These are phyloP conservation scores for Cyclotella baltica DNA, from an alignment of 108 stramenopile genomes.

Conservation along the genomic window DNA sequence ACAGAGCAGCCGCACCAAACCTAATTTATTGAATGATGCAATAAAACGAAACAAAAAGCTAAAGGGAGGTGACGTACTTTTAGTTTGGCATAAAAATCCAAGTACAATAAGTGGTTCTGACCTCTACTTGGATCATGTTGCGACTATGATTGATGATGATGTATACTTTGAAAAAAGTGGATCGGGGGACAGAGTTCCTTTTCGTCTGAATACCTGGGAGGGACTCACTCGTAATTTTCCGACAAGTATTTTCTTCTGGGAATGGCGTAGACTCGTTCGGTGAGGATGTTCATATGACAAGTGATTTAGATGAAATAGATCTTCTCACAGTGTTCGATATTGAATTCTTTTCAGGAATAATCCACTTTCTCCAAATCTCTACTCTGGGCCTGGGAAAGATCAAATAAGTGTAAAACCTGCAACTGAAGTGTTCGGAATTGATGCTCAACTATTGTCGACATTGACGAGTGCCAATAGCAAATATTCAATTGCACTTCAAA, in stretches of 20 bases:
- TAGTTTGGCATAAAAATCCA: conserved; percentile 48
- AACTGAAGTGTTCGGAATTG: conserved; percentile 34
- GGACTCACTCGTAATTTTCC: conserved; percentile 35
- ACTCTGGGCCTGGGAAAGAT: conserved; percentile 4
- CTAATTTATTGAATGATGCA: conserved; percentile 20
- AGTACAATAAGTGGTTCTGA: conserved; percentile 10
- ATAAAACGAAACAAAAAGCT: conserved; percentile 28
- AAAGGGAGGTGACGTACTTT: conserved; percentile 40
- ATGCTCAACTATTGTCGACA: conserved; percentile 15
- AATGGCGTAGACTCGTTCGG: conserved; percentile 46
- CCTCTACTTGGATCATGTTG: conserved; percentile 47
- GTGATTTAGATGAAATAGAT: not conserved
- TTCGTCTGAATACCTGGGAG: conserved; percentile 45
- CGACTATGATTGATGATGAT: conserved; percentile 46
- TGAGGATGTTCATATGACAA: not conserved
- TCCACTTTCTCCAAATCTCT: not conserved
- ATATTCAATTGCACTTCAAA: not conserved
- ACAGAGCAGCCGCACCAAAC: conserved; percentile 27
- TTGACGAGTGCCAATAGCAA: not conserved
- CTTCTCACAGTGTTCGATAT: too few relatives aligned
- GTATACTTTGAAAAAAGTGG: conserved; percentile 54
- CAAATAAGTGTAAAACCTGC: conserved; percentile 29
- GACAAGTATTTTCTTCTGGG: conserved; percentile 38
- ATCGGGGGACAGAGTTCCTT: conserved; percentile 45
- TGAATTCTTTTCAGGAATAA: too few relatives aligned